Base-by-base conservation (phyloP, 2,329 filamentous ascomycete species). In the Lasiodiplodia hormozganensis region DNA sequence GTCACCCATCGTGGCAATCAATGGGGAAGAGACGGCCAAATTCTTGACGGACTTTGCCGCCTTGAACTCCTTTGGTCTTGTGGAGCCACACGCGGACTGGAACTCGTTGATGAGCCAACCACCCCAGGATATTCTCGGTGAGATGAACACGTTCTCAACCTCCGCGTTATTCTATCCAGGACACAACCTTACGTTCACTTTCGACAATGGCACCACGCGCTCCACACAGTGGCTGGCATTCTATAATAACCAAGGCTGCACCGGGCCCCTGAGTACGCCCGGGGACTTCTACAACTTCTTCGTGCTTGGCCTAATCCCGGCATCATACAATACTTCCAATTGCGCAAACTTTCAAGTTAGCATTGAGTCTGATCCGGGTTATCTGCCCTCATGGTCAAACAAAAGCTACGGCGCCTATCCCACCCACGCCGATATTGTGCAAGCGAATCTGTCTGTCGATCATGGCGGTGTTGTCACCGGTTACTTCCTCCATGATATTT, bases 271-370 rank as follows among this genome's bases (percentile, higher is more conserved):
- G 1, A 77, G 75, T 4, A 83, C 79, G 2, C 80, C 76, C 0
- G 80, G 80, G 1, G 81, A 83, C 68, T 81, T 82, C 64, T 84
- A 81, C 73, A 82, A 83, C 68, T 82, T 79, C 71, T 83, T 83
- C 40, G 81, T 83, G 1, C 72, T 80, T 1, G 74, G 74, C 1
- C 43, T 74, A 0, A n/a, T 74, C 1, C 76, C 76, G 3, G 73
- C 62, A 1, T 71, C 67, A 3, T 76, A 58, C 52, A 47, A 73
- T 12, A 57, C 40, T 25, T 21, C 23, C 10, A 25, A 18, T 10
- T 47, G 47, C n/a, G 5, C 36, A 10, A 16, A 12, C 14, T 16
- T 51, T 5, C 51, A 28, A 7, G 58, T 51, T n/a, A 47, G 40
- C 36, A 67, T 36, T 14, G 25, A 34, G 11, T 23, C 34, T 4